Conservation (phyloP, 1,284 basidiomycete species). For the Marasmius sp. region DNA sequence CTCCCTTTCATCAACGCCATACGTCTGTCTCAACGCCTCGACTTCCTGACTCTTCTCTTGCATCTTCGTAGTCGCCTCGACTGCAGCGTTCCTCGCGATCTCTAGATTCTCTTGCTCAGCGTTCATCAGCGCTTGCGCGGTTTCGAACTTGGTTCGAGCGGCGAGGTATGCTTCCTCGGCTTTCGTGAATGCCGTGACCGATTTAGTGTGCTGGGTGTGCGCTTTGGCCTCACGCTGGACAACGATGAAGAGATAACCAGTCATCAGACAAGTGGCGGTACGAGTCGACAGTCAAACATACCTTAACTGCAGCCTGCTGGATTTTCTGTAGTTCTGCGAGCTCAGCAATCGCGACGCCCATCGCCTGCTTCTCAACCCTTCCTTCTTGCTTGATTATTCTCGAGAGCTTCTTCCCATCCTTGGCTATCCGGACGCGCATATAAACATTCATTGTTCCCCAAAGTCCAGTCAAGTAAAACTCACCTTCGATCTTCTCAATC, state of each 20-base stretch:
- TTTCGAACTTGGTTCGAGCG: constrained; percentile 47
- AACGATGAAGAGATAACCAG: neutral
- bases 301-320: constrained; percentile 53
- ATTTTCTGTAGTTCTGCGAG: constrained; percentile 52
- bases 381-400: constrained; percentile 55
- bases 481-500: constrained; percentile 48
- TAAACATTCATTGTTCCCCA: neutral
- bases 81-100: constrained; percentile 40
- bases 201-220: constrained; percentile 42
- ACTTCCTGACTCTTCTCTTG: constrained; percentile 56
- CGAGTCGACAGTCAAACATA: constrained; percentile 18
- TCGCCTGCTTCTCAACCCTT: constrained; percentile 48
- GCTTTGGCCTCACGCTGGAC: constrained; percentile 47
- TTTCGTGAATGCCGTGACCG: constrained; percentile 45
- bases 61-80: constrained; percentile 46
- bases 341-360: constrained; percentile 47
- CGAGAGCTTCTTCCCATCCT: constrained; percentile 47
- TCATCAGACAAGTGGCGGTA: neutral
- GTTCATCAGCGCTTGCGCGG: constrained; percentile 41
- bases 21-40: constrained; percentile 46
- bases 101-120: constrained; percentile 46
- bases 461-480: constrained; percentile 14
- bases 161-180: constrained; percentile 47
- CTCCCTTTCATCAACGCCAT: constrained; percentile 54
- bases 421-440: constrained; percentile 31